Conservation (phyloP, 164 flowering plant species). For the Kingdonia uniflora region DNA sequence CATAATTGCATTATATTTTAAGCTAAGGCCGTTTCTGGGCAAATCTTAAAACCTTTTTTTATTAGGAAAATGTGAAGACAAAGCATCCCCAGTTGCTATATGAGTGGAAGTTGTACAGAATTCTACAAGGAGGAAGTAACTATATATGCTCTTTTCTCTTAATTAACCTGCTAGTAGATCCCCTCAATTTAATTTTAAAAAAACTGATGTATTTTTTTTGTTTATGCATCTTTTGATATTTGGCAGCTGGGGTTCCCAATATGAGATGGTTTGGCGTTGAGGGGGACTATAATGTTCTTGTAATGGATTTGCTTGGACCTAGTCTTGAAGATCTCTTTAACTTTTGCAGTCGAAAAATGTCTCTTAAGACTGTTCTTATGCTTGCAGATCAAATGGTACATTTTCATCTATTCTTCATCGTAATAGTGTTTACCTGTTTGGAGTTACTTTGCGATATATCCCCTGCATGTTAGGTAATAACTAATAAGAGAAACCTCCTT, state of each 20-base stretch:
- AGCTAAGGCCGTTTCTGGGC: too few species aligned
- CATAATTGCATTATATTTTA: too few species aligned
- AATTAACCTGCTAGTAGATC: background rate
- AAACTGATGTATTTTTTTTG: background rate
- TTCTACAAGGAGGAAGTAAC: slow-evolving; percentile 90
- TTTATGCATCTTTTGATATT: background rate
- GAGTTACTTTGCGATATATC: too few species aligned
- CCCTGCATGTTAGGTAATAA: too few species aligned
- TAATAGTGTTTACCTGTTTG: background rate
- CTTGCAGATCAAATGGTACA: slow-evolving; percentile 91
- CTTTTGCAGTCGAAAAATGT: slow-evolving; percentile 77
- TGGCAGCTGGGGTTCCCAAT: slow-evolving; percentile 81
- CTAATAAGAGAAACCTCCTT: too few species aligned
- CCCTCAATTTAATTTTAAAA: background rate
- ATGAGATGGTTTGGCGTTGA: slow-evolving; percentile 92
- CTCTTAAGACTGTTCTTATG: slow-evolving; percentile 85
- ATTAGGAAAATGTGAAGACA: slow-evolving; percentile 85
- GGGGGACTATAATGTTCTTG: slow-evolving; percentile 86
- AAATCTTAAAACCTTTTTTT: background rate
- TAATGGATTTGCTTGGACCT: slow-evolving; percentile 90
- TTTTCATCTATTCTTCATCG: background rate
- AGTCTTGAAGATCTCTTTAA: slow-evolving; percentile 89
- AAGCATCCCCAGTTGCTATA: slow-evolving; percentile 87
- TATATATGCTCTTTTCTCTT: background rate
- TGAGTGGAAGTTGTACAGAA: slow-evolving; percentile 78